Evolutionary conservation across 2,329 filamentous ascomycete genomes (phyloP).

Genomic region (Cercospora sesami): DNA sequence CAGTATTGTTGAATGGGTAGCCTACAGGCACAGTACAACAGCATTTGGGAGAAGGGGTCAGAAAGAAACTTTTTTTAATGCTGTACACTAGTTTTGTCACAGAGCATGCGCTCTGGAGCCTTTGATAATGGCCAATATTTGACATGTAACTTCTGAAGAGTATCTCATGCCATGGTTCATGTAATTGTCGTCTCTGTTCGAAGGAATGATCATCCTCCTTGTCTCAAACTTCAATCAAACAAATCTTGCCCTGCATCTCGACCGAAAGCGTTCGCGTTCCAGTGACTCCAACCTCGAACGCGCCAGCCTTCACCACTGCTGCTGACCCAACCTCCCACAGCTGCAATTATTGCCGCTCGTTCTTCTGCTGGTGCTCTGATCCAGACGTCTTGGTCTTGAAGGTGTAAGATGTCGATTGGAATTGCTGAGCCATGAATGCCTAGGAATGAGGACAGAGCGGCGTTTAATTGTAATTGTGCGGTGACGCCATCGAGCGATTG

Average conservation of each 20-base stretch:
- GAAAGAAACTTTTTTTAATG: constrained; percentile 16
- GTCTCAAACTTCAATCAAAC: constrained; percentile 43
- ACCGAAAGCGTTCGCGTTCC: constrained; percentile 62
- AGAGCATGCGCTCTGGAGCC: constrained; percentile 9
- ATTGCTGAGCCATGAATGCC: constrained; percentile 68
- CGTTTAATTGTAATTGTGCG: constrained; percentile 61
- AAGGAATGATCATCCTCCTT: neutral
- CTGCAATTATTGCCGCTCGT: constrained; percentile 61
- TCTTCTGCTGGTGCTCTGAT: constrained; percentile 65
- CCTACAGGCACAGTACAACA: constrained; percentile 8
- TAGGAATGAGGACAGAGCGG: constrained; percentile 67
- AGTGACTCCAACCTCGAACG: constrained; percentile 61
- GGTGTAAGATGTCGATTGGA: constrained; percentile 68
- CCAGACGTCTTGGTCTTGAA: constrained; percentile 60
- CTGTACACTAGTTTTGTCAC: constrained; percentile 28
- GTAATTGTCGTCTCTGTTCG: neutral
- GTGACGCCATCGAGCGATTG: constrained; percentile 61
- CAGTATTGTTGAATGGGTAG: neutral
- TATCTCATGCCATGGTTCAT: constrained; percentile 3
- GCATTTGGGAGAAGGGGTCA: constrained; percentile 9
- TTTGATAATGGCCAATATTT: constrained; percentile 7
- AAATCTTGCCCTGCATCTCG: constrained; percentile 48
- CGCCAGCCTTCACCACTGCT: constrained; percentile 49
- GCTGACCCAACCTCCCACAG: constrained; percentile 65
- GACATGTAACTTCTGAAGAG: neutral